These are phyloP conservation scores for Neofusicoccum sp. DNA, from an alignment of 2,329 filamentous ascomycete species.

Conservation along the genomic window DNA sequence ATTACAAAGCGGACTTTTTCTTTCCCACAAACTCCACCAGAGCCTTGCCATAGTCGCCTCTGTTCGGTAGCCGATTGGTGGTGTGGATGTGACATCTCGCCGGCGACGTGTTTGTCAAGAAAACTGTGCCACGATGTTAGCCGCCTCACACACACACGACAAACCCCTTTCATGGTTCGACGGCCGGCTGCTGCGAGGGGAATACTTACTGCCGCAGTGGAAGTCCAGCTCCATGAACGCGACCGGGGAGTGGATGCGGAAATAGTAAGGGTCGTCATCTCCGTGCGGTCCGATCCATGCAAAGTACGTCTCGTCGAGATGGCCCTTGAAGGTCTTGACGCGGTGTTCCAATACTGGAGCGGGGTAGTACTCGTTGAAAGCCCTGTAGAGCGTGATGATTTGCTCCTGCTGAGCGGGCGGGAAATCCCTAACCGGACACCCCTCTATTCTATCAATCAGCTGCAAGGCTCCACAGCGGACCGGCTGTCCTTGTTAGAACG, in stretches of 20 bases:
- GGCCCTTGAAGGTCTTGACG: conserved; percentile 53
- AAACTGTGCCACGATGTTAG: conserved; percentile 48
- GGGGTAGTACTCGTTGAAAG: conserved; percentile 70
- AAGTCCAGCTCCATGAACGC: conserved; percentile 76
- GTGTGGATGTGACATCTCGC: conserved; percentile 81
- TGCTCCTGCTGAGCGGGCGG: conserved; percentile 50
- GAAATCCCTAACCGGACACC: conserved; percentile 33
- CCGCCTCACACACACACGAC: not conserved
- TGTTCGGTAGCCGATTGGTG: conserved; percentile 68
- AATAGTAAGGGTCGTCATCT: conserved; percentile 72
- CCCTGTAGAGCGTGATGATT: conserved; percentile 58
- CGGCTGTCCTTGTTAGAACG: not conserved
- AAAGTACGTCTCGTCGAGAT: conserved; percentile 72
- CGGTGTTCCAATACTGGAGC: conserved; percentile 52
- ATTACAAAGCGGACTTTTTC: not conserved
- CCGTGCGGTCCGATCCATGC: conserved; percentile 72
- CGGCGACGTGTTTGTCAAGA: conserved; percentile 69
- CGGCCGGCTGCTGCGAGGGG: too few species aligned
- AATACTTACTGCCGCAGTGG: conserved; percentile 57
- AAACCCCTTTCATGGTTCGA: not conserved
- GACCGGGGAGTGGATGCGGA: conserved; percentile 72
- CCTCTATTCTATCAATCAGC: conserved; percentile 4
- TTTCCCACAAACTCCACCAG: conserved; percentile 33
- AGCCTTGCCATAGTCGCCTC: conserved; percentile 69
- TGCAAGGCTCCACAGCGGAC: not conserved